A percentile compares a stretch with the other conserved stretches of the same genome.
Conservation (phyloP, 169 alveolate genomes). For the Plasmodium fragile region DNA sequence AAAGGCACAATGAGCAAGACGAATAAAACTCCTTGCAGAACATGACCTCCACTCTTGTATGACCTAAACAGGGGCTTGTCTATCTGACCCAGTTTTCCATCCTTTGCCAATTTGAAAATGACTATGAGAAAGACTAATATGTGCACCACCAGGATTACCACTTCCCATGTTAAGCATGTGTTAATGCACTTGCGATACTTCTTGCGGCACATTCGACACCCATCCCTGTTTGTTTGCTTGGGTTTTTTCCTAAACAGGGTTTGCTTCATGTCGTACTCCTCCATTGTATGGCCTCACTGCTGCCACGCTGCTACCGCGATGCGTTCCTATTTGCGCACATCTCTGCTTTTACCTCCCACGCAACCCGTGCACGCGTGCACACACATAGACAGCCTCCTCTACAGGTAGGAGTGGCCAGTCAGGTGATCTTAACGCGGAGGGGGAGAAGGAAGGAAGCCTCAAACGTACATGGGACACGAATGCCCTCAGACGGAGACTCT, state of each 20-base stretch:
- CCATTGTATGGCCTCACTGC: background rate
- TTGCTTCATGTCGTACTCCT: slow-evolving; percentile 13
- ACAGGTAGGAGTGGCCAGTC: background rate
- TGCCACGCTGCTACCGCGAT: background rate
- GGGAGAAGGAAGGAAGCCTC: background rate
- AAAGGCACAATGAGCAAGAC: slow-evolving; percentile 47
- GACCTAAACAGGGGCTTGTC: slow-evolving; percentile 23
- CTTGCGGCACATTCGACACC: slow-evolving; percentile 12
- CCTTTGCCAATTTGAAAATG: slow-evolving; percentile 23
- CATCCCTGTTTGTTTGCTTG: background rate
- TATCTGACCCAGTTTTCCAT: background rate
- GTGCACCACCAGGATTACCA: slow-evolving; percentile 17
- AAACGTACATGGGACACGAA: background rate
- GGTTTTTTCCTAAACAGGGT: slow-evolving; percentile 1
- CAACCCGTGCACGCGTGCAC: background rate
- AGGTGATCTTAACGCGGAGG: background rate
- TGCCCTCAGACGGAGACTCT: background rate
- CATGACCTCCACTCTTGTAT: slow-evolving; percentile 32
- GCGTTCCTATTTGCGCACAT: background rate
- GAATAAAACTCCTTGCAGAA: slow-evolving; percentile 33
- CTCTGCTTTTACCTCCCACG: background rate
- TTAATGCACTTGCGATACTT: slow-evolving; percentile 8
- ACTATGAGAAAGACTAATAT: slow-evolving; percentile 21
- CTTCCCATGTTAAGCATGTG: slow-evolving; percentile 39
- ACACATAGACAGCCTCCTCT: background rate